These are phyloP conservation scores for Botrytis elliptica DNA, from an alignment of 2,329 filamentous ascomycete species.

Conservation along the genomic window DNA sequence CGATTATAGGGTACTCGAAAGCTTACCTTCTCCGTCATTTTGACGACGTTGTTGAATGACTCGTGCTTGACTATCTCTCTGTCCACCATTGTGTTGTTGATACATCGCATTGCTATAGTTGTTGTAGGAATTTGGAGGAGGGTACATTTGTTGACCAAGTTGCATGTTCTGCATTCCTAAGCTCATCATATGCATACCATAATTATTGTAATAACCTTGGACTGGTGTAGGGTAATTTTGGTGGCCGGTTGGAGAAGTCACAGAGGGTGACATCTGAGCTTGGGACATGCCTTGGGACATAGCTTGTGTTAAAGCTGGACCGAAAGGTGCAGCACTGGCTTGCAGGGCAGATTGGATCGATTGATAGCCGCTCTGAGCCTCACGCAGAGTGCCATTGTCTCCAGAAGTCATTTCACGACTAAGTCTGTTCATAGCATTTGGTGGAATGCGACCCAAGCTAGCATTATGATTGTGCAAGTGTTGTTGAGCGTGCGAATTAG, in stretches of 20 bases:
- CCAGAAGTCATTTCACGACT: constrained; percentile 61
- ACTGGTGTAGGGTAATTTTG: constrained; percentile 32
- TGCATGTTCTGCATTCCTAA: constrained; percentile 68
- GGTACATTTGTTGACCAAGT: constrained; percentile 53
- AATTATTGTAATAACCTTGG: constrained; percentile 41
- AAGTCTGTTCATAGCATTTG: constrained; percentile 65
- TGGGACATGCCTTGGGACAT: constrained; percentile 43
- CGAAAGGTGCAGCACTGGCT: constrained; percentile 76
- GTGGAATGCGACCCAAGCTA: constrained; percentile 76
- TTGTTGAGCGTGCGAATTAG: constrained; percentile 60
- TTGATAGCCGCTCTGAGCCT: constrained; percentile 52
- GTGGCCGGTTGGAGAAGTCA: constrained; percentile 35
- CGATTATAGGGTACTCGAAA: neutral
- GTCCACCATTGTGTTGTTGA: constrained; percentile 44
- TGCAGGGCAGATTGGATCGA: constrained; percentile 73
- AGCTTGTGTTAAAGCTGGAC: constrained; percentile 54
- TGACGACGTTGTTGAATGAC: constrained; percentile 74
- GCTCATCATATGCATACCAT: constrained; percentile 59
- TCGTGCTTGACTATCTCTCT: constrained; percentile 72
- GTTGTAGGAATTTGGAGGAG: constrained; percentile 54
- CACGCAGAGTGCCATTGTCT: constrained; percentile 38
- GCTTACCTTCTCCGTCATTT: constrained; percentile 68
- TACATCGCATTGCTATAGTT: constrained; percentile 31
- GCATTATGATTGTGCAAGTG: constrained; percentile 72
- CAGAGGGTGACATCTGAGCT: constrained; percentile 31